phyloP scores from a whole-genome alignment of 768 basidiomycete species.

The Phlegmacium glaucopus region DNA sequence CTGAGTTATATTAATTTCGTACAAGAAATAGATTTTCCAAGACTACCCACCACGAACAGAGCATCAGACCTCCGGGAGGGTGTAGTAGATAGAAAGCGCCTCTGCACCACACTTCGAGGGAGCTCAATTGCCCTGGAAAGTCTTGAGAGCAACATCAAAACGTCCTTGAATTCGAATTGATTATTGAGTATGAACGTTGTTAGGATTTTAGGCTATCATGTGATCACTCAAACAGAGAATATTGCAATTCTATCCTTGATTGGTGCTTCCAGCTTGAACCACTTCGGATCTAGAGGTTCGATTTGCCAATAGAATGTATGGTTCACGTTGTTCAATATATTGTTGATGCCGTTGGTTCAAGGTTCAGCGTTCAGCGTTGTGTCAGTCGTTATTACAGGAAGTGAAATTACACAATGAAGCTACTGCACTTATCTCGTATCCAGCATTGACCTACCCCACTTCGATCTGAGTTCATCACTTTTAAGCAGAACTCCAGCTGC shows the following conservation, averaged over 20 bases:
- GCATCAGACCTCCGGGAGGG: conserved; percentile 66
- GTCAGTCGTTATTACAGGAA: conserved; percentile 36
- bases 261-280: conserved; percentile 55
- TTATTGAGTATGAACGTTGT: too few relatives aligned
- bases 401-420: too few relatives aligned
- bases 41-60: conserved; percentile 73
- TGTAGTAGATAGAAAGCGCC: conserved; percentile 41
- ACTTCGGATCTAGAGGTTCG: conserved; percentile 17
- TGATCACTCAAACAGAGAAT: conserved; percentile 39
- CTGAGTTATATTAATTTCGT: conserved; percentile 37
- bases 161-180: conserved; percentile 1
- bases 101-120: conserved; percentile 14
- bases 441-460: conserved; percentile 28
- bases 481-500: conserved; percentile 82
- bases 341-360: conserved; percentile 49
- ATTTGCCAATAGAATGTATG: background rate
- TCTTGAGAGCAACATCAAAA: conserved; percentile 19
- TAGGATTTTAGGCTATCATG: conserved; percentile 8
- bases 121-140: conserved; percentile 11
- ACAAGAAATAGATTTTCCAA: conserved; percentile 3
- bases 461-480: conserved; percentile 45
- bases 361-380: conserved; percentile 38
- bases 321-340: conserved; percentile 41
- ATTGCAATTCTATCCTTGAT: conserved; percentile 54
- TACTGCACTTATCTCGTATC: conserved; percentile 14